These are phyloP conservation scores for Lactarius trivialis DNA, from an alignment of 768 basidiomycete genomes.

Conservation along the genomic window DNA sequence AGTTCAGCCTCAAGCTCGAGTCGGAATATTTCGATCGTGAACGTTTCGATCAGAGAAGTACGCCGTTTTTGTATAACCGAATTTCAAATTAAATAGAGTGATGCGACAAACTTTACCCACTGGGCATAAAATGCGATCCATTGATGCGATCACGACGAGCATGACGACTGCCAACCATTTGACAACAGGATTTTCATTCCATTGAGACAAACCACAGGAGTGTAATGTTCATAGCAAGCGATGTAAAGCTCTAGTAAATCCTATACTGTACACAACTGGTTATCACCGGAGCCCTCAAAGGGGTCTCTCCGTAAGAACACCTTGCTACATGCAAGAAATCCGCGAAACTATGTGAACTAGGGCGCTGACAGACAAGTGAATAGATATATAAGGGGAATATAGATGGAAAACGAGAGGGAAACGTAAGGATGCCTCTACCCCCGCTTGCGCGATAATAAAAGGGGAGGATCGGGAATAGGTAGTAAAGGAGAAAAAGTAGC, in stretches of 20 bases:
- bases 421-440: constrained; percentile 3
- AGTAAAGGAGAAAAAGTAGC: neutral
- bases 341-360: constrained; percentile 19
- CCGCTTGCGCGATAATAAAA: neutral
- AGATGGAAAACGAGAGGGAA: constrained; percentile 20
- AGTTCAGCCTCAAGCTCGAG: too few relatives aligned
- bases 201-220: neutral
- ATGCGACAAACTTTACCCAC: too few relatives aligned
- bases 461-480: constrained; percentile 1
- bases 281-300: constrained; percentile 11
- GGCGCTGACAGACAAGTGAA: constrained; percentile 14
- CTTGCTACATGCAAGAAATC: constrained; percentile 25
- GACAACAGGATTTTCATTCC: neutral
- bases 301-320: constrained; percentile 22
- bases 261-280: constrained; percentile 24
- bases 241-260: constrained; percentile 23
- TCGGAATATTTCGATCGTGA: too few relatives aligned
- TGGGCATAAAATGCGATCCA: too few relatives aligned
- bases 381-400: constrained; percentile 22
- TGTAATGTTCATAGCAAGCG: constrained; percentile 19
- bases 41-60: too few relatives aligned
- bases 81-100: too few relatives aligned
- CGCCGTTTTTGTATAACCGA: too few relatives aligned
- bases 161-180: neutral
- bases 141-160: neutral